Evolutionary conservation across 495 filamentous ascomycete genomes (phyloP).

Genomic region (Penicillium soppii): DNA sequence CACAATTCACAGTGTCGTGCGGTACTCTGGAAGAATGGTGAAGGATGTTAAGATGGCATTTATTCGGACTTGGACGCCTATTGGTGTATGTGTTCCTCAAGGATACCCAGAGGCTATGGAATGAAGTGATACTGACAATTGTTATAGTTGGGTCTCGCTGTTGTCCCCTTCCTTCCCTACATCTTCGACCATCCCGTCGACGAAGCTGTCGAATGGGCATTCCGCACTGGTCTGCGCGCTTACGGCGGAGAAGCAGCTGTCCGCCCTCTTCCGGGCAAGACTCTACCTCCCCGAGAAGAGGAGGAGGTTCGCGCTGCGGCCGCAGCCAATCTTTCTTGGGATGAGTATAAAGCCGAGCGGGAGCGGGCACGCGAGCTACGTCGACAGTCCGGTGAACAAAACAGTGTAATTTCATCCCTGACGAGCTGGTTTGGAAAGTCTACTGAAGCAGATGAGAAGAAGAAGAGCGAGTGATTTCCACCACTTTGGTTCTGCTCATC

Average conservation of each 20-base stretch:
- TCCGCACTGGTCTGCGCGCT: constrained; percentile 72
- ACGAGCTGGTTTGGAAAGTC: constrained; percentile 19
- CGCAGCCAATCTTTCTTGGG: constrained; percentile 34
- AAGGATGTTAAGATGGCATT: constrained; percentile 73
- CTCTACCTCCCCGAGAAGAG: constrained; percentile 10
- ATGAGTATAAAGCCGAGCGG: constrained; percentile 38
- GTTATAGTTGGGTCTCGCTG: constrained; percentile 71
- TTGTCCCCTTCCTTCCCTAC: constrained; percentile 85
- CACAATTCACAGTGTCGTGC: constrained; percentile 90
- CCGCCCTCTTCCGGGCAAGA: constrained; percentile 27
- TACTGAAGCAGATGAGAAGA: constrained; percentile 19
- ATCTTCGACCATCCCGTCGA: constrained; percentile 95
- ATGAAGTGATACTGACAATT: neutral
- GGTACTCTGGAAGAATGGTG: constrained; percentile 78
- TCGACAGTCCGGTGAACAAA: constrained; percentile 12
- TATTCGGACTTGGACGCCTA: constrained; percentile 81
- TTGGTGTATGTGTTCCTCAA: constrained; percentile 58
- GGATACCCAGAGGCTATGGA: neutral
- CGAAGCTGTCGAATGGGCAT: constrained; percentile 81
- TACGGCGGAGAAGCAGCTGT: constrained; percentile 66
- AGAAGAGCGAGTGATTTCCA: constrained; percentile 28
- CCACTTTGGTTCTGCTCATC: neutral
- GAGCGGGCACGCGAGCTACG: constrained; percentile 32
- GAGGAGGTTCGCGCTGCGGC: constrained; percentile 7
- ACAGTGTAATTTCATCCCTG: constrained; percentile 7